These are phyloP conservation scores for Alternaria infectoria DNA, from an alignment of 2,329 filamentous ascomycete genomes.

Conservation along the genomic window DNA sequence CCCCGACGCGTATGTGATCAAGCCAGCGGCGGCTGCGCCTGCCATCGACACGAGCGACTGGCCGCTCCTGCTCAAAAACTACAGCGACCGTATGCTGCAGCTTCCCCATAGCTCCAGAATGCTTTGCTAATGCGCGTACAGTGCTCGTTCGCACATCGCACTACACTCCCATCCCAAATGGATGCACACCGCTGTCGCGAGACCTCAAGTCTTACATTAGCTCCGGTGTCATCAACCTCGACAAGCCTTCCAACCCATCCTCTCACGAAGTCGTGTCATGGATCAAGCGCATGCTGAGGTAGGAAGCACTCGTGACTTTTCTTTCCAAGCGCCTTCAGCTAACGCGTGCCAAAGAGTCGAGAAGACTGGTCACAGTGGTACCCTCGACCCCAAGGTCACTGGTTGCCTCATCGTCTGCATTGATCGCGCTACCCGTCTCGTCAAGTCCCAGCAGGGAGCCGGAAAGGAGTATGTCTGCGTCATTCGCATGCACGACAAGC, in stretches of 20 bases:
- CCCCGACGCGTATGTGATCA: conserved; percentile 81
- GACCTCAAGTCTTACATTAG: conserved; percentile 97
- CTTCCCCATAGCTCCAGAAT: conserved; percentile 29
- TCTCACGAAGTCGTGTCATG: conserved; percentile 99
- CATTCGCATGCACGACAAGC: conserved; percentile 91
- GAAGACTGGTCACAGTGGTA: conserved; percentile 98
- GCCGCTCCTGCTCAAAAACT: conserved; percentile 96
- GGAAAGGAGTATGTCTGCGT: conserved; percentile 99
- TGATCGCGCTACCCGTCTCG: conserved; percentile 93
- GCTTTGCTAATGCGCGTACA: conserved; percentile 49
- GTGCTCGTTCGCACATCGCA: conserved; percentile 93
- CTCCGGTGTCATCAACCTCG: conserved; percentile 97
- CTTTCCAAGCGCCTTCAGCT: conserved; percentile 9
- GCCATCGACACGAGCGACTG: conserved; percentile 84
- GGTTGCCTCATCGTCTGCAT: conserved; percentile 94
- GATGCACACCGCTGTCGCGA: conserved; percentile 88
- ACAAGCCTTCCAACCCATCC: conserved; percentile 96
- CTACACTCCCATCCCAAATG: conserved; percentile 94
- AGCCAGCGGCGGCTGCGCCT: conserved; percentile 83
- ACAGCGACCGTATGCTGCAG: conserved; percentile 78
- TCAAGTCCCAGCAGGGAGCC: conserved; percentile 98
- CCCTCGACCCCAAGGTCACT: conserved; percentile 97
- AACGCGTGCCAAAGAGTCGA: conserved; percentile 67
- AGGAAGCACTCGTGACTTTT: conserved; percentile 32
- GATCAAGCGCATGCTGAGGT: conserved; percentile 97